Conservation (phyloP, 1,284 basidiomycete genomes). For the Marasmius fiardii region DNA sequence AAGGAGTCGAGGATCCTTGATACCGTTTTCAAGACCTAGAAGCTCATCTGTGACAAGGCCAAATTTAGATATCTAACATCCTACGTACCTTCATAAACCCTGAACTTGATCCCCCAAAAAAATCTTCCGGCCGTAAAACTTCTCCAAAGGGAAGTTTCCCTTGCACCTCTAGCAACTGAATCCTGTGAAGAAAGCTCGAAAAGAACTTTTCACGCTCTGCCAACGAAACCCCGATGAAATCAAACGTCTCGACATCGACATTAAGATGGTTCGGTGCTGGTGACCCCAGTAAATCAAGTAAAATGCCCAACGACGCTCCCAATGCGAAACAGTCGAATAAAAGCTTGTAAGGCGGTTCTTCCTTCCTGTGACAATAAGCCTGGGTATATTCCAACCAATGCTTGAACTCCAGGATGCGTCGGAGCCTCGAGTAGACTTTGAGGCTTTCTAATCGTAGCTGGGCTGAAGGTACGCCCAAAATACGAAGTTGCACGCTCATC, state of each 20-base stretch:
- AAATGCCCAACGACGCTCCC: slow-evolving; percentile 31
- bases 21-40: slow-evolving; percentile 32
- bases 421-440: slow-evolving; percentile 32
- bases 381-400: slow-evolving; percentile 30
- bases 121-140: slow-evolving; percentile 32
- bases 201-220: slow-evolving; percentile 27
- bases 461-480: slow-evolving; percentile 31
- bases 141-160: slow-evolving; percentile 33
- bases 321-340: slow-evolving; percentile 35
- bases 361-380: slow-evolving; percentile 8
- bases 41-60: background rate
- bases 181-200: slow-evolving; percentile 30
- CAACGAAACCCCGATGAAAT: slow-evolving; percentile 23
- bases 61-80: background rate
- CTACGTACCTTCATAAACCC: slow-evolving; percentile 32
- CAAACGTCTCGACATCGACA: slow-evolving; percentile 26
- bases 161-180: slow-evolving; percentile 32
- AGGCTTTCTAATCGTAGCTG: slow-evolving; percentile 32
- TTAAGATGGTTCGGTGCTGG: slow-evolving; percentile 25
- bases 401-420: slow-evolving; percentile 32
- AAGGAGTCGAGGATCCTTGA: slow-evolving; percentile 30
- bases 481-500: slow-evolving; percentile 9
- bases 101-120: slow-evolving; percentile 27
- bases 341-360: slow-evolving; percentile 23
- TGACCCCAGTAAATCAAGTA: slow-evolving; percentile 35